phyloP scores from a whole-genome alignment of 2,329 filamentous ascomycete genomes.

The Lizonia empirigonia region DNA sequence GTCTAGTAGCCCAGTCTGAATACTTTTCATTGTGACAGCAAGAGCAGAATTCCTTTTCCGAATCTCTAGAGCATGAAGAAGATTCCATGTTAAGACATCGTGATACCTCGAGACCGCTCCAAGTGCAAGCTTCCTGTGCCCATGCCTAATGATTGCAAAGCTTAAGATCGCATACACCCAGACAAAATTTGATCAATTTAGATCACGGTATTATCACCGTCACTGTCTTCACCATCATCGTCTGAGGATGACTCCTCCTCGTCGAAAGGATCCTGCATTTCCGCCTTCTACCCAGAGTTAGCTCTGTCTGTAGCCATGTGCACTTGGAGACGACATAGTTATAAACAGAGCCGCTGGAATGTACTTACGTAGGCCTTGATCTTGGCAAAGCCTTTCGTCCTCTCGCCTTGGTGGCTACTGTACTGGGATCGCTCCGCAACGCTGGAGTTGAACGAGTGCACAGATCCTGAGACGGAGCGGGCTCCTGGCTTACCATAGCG shows the following conservation, averaged over 20 bases:
- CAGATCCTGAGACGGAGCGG: conserved; percentile 21
- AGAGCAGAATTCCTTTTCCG: neutral
- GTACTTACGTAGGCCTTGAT: conserved; percentile 38
- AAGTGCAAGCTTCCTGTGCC: neutral
- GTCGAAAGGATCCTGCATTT: conserved; percentile 43
- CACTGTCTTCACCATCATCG: conserved; percentile 50
- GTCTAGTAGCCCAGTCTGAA: too few relatives aligned
- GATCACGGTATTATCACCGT: conserved; percentile 45
- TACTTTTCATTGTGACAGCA: neutral
- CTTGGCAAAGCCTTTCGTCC: conserved; percentile 34
- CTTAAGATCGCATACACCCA: neutral
- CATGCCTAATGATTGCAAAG: neutral
- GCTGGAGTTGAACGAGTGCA: conserved; percentile 31
- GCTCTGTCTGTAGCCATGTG: conserved; percentile 23
- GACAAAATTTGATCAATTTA: neutral
- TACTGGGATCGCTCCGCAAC: conserved; percentile 32
- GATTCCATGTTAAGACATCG: neutral
- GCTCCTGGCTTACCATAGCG: conserved; percentile 26
- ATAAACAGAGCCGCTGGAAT: neutral
- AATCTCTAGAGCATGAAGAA: too few relatives aligned
- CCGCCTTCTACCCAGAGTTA: conserved; percentile 33
- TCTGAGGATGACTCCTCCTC: conserved; percentile 50
- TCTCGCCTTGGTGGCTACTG: neutral
- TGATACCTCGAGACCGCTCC: neutral
- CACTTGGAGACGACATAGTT: neutral